Conservation (phyloP, 2,329 filamentous ascomycete species). For the Fusarium coffeatum region DNA sequence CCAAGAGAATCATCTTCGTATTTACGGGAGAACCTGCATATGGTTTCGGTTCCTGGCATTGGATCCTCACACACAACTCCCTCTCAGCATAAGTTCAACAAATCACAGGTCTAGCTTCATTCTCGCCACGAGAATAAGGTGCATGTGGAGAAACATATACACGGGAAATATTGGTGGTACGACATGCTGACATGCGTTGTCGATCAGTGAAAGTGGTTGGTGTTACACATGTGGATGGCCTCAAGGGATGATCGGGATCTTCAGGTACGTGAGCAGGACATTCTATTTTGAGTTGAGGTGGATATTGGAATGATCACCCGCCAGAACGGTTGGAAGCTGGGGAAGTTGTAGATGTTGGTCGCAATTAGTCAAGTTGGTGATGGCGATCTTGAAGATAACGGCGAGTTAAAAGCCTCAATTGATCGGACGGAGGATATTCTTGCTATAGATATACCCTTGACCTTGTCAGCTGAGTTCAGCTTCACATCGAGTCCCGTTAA, state of each 20-base stretch:
- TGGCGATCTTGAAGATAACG: background rate
- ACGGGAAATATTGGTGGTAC: background rate
- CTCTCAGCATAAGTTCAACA: background rate
- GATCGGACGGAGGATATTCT: background rate
- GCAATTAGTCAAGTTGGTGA: background rate
- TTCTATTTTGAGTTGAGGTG: background rate
- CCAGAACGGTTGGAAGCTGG: background rate
- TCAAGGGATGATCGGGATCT: constrained; percentile 7
- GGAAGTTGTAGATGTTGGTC: background rate
- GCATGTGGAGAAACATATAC: background rate
- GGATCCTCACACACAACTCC: background rate
- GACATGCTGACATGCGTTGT: constrained; percentile 2
- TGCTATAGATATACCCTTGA: background rate
- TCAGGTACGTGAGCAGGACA: background rate
- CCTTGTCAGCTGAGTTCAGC: background rate
- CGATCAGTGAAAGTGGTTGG: constrained; percentile 7
- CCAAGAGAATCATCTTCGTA: background rate
- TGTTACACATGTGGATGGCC: constrained; percentile 14
- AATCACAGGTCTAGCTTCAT: background rate
- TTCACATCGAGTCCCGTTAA: background rate
- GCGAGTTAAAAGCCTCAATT: background rate
- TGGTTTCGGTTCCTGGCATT: constrained; percentile 28
- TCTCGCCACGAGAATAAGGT: constrained; percentile 8
- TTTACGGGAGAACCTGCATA: background rate
- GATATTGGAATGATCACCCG: background rate